Conservation (phyloP, 164 flowering plant genomes). For the Malania oleifera region DNA sequence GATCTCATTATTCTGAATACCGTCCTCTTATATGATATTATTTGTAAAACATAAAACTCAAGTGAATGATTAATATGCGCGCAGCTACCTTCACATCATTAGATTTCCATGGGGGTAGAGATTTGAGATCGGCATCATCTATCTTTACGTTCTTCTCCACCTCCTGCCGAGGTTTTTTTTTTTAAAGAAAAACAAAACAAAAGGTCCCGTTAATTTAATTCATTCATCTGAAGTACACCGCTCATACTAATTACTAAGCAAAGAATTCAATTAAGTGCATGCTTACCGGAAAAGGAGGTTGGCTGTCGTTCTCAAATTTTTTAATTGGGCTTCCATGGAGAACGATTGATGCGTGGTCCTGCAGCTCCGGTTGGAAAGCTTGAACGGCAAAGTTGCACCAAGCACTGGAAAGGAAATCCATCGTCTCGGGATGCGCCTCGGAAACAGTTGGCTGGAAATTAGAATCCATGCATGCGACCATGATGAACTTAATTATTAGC, state of each 20-base stretch:
- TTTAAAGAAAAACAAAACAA: background rate
- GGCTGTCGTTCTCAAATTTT: conserved; percentile 21
- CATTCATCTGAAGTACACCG: background rate
- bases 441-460: conserved; percentile 34
- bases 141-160: conserved; percentile 39
- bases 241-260: too few relatives aligned
- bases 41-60: background rate
- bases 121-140: conserved; percentile 37
- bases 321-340: conserved; percentile 33
- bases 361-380: conserved; percentile 47
- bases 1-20: background rate
- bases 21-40: background rate
- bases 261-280: too few relatives aligned
- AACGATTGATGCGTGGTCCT: conserved; percentile 35
- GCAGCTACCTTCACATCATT: conserved; percentile 71
- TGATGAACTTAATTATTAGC: background rate
- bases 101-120: conserved; percentile 75
- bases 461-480: conserved; percentile 34
- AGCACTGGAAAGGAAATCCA: conserved; percentile 76
- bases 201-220: too few relatives aligned
- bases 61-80: background rate
- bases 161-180: conserved; percentile 21
- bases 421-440: conserved; percentile 62
- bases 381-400: conserved; percentile 88
- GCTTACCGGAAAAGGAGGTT: conserved; percentile 36